Evolutionary conservation across 345 rosid species (phyloP).

Genomic region (Dipteronia dyeriana): DNA sequence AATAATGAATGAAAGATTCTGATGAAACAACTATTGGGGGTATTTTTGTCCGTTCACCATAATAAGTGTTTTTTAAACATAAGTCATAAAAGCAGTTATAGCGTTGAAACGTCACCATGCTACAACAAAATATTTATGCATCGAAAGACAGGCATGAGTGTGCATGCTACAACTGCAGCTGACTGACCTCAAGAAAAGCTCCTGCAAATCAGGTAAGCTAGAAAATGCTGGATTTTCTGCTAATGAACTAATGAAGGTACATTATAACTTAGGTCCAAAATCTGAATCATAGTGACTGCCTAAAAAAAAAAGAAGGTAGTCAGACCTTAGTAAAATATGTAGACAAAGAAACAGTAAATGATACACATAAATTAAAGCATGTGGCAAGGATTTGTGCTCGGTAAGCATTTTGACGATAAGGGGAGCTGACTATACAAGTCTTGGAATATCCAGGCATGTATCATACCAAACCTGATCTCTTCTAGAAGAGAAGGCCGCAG

Average conservation of each 20-base stretch:
- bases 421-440: background rate
- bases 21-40: too few species aligned
- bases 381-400: background rate
- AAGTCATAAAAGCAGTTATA: too few species aligned
- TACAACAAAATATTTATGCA: background rate
- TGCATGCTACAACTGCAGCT: slow-evolving; percentile 7
- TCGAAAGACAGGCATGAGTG: background rate
- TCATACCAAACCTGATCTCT: too few species aligned
- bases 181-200: slow-evolving; percentile 50
- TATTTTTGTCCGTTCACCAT: too few species aligned
- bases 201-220: slow-evolving; percentile 63
- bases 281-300: slow-evolving; percentile 65
- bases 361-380: background rate
- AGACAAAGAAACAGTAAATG: background rate
- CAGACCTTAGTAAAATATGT: slow-evolving; percentile 17
- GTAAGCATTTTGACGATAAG: background rate
- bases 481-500: too few species aligned
- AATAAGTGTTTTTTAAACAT: too few species aligned
- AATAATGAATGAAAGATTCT: too few species aligned
- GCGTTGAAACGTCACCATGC: too few species aligned
- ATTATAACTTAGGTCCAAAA: slow-evolving; percentile 81
- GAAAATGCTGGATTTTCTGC: slow-evolving; percentile 61
- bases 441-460: background rate
- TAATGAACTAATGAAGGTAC: slow-evolving; percentile 55
- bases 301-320: slow-evolving; percentile 24